These are phyloP conservation scores for Starmerella potacharoeniae DNA, from an alignment of 805 yeast genomes.

Conservation along the genomic window DNA sequence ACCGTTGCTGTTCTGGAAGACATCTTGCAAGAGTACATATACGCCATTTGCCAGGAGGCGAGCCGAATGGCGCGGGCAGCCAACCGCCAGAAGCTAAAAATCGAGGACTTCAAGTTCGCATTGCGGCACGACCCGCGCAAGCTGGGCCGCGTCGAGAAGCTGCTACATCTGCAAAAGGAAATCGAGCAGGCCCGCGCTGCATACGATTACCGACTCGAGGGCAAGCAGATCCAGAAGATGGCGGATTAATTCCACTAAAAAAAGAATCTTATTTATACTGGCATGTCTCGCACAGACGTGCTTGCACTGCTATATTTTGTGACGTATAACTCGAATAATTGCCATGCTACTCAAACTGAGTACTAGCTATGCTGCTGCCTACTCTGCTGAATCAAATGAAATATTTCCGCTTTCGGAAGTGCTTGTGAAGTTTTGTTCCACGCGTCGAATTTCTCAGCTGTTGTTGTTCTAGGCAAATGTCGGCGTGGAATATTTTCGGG, in stretches of 20 bases:
- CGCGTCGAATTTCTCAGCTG: background rate
- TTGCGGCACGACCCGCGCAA: conserved; percentile 54
- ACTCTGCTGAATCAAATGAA: background rate
- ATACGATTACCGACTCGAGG: conserved; percentile 47
- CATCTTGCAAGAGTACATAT: conserved; percentile 49
- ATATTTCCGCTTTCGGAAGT: background rate
- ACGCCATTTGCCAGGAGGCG: conserved; percentile 49
- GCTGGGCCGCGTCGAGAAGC: conserved; percentile 57
- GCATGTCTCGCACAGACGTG: background rate
- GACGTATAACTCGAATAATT: background rate
- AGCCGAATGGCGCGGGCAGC: conserved; percentile 40
- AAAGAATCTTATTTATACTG: background rate
- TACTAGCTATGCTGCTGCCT: background rate
- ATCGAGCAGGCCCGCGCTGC: conserved; percentile 56
- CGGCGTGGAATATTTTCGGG: conserved; percentile 37
- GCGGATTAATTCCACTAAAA: conserved; percentile 16
- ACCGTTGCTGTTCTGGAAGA: conserved; percentile 60
- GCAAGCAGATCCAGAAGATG: conserved; percentile 28
- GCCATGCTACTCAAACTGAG: background rate
- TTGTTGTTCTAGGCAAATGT: background rate
- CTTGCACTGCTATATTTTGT: background rate
- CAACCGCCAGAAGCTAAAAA: conserved; percentile 48
- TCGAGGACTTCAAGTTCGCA: conserved; percentile 64
- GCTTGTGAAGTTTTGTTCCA: background rate
- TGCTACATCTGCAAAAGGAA: conserved; percentile 47